Conservation (phyloP, 83 land plant genomes). For the Picea abies region DNA sequence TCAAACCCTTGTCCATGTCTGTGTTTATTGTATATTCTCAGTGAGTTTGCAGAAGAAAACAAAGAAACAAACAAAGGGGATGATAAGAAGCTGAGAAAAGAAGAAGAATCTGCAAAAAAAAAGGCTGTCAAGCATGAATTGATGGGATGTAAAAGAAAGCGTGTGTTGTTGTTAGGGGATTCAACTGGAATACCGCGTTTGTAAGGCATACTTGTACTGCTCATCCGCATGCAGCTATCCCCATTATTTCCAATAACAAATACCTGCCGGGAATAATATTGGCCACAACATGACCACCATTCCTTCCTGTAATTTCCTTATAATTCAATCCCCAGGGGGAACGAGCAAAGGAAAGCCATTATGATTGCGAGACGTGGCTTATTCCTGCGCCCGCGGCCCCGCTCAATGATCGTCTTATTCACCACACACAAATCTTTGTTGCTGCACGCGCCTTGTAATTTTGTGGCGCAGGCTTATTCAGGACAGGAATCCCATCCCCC, state of each 20-base stretch:
- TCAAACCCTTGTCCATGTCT: too few species aligned
- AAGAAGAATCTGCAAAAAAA: too few species aligned
- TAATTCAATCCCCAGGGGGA: too few species aligned
- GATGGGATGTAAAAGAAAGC: neutral
- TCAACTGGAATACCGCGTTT: neutral
- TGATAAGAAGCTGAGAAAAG: too few species aligned
- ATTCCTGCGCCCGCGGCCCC: neutral
- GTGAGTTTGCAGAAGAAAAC: too few species aligned
- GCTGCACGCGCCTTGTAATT: conserved; percentile 10
- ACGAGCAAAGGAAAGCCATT: neutral
- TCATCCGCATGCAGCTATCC: neutral
- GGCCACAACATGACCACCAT: neutral
- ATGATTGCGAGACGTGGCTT: neutral
- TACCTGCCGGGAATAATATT: conserved; percentile 4
- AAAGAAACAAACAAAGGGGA: too few species aligned
- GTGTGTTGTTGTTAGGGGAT: neutral
- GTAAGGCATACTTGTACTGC: neutral
- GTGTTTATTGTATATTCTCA: too few species aligned
- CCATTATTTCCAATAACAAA: neutral
- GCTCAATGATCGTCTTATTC: too few species aligned
- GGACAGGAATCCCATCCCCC: conserved; percentile 3
- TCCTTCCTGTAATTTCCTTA: too few species aligned
- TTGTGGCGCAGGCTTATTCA: conserved; percentile 14
- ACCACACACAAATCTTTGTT: neutral
- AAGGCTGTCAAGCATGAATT: too few species aligned